Evolutionary conservation across 1,139 yeast species (phyloP), one percentile per base, ranked within the genome.

Genomic region (Pneumocystis murina): DNA sequence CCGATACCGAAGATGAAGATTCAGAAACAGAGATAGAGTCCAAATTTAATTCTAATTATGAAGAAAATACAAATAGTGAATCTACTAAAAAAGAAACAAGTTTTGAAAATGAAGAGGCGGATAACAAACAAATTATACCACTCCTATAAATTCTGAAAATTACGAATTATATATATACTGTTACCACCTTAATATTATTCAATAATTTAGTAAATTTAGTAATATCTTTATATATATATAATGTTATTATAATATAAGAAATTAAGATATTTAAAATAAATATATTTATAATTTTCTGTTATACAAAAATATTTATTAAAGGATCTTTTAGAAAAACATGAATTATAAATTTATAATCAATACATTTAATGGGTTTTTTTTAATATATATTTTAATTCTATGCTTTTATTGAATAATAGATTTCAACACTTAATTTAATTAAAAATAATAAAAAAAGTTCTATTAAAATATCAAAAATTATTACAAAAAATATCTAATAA

Each of bases 1-100:
- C 90, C 66, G 68, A 70, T 38, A 68, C 73, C 64, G 72, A 75
- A 62, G 69, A 60, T 2, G 73, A 68, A 14, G 74, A 72, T 3
- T 41, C 33, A 39, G 59, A 61, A 20, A 68, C 61, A 33, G 65
- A 64, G 36, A 41, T 60, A 57, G 54, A 36, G 1, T 64, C 40
- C 28, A 43, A 33, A 10, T 64, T 61, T 16, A 62, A 48, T 43
- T 66, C 30, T 35, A 61, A 41, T 24, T 55, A 55, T 35, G 67
- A 58, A 24, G 48, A 36, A 36, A 60, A 43, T 10, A 75, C 71
- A 17, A 74, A 70, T 8, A 75, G 71, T 40, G 73, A 67, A 5
- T 73, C 69, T n/a, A 71, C 69, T n/a, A 71, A 68, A 41, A 70
- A 65, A n/a, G 71, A 63, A 33, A 67, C 62, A 30, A 60, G 36